phyloP scores from a whole-genome alignment of 305 asterid species.

The Plantago coronopus region DNA sequence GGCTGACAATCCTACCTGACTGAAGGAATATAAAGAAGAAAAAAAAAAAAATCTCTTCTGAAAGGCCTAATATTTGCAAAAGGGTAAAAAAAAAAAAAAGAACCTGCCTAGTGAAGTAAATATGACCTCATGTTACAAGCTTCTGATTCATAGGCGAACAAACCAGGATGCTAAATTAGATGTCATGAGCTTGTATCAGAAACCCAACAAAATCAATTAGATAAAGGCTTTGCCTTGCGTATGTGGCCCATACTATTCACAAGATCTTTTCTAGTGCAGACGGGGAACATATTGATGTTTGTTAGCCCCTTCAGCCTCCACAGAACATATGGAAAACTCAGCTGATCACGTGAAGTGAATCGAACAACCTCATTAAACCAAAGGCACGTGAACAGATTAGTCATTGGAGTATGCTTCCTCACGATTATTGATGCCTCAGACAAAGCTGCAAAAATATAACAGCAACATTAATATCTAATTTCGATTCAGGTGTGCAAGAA shows the following conservation, averaged over 20 bases:
- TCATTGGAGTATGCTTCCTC: slow-evolving; percentile 72
- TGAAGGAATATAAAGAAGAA: slow-evolving; percentile 1
- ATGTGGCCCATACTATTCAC: slow-evolving; percentile 96
- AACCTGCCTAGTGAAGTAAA: neutral
- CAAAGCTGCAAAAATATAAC: slow-evolving; percentile 55
- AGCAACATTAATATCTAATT: slow-evolving; percentile 5
- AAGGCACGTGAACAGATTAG: slow-evolving; percentile 74
- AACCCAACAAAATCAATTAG: slow-evolving; percentile 28
- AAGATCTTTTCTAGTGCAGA: slow-evolving; percentile 90
- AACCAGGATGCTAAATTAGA: neutral
- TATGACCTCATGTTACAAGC: slow-evolving; percentile 10
- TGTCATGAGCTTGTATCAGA: neutral
- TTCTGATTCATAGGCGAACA: slow-evolving; percentile 4
- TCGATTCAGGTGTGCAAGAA: neutral
- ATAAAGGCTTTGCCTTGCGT: slow-evolving; percentile 86
- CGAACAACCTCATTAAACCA: slow-evolving; percentile 97
- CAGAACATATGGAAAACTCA: slow-evolving; percentile 85
- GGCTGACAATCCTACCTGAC: neutral
- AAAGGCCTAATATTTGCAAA: neutral
- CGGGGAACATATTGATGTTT: slow-evolving; percentile 77
- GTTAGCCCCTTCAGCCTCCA: slow-evolving; percentile 72
- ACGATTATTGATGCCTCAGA: slow-evolving; percentile 93
- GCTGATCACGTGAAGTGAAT: slow-evolving; percentile 92
- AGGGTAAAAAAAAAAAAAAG: neutral
- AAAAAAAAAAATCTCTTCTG: neutral